These are phyloP conservation scores for Garcileccinum viscosum DNA, from an alignment of 1,284 basidiomycete genomes.

Conservation along the genomic window DNA sequence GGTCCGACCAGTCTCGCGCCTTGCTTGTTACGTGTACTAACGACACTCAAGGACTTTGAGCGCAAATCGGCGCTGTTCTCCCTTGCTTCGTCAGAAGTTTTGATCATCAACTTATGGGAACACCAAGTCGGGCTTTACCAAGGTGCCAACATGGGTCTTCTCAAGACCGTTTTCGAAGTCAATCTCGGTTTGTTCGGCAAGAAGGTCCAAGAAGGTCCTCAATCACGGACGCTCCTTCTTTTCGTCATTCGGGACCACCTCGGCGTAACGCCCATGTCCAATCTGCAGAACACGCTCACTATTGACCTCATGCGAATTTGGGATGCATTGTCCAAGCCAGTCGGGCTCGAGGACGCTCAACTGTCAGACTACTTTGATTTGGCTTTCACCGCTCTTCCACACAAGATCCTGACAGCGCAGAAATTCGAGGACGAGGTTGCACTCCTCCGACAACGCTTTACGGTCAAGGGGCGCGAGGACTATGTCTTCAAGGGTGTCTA, in stretches of 20 bases:
- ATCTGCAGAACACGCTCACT: slow-evolving; percentile 87
- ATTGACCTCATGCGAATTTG: slow-evolving; percentile 92
- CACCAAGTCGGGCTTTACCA: slow-evolving; percentile 99
- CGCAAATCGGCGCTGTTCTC: slow-evolving; percentile 98
- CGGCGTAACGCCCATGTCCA: slow-evolving; percentile 88
- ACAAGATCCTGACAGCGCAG: slow-evolving; percentile 89
- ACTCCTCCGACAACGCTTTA: slow-evolving; percentile 80
- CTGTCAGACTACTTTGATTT: slow-evolving; percentile 96
- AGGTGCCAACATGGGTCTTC: slow-evolving; percentile 98
- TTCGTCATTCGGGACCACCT: slow-evolving; percentile 99
- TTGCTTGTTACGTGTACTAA: slow-evolving; percentile 4
- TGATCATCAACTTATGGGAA: slow-evolving; percentile 98
- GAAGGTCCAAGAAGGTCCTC: slow-evolving; percentile 65
- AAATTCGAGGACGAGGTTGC: slow-evolving; percentile 87
- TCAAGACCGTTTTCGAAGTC: slow-evolving; percentile 99
- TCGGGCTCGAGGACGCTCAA: slow-evolving; percentile 81
- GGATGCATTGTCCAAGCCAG: slow-evolving; percentile 89
- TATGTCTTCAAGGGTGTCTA: slow-evolving; percentile 94
- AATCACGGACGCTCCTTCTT: slow-evolving; percentile 89
- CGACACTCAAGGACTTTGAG: slow-evolving; percentile 84
- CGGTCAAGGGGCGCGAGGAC: slow-evolving; percentile 68
- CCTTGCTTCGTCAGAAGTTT: slow-evolving; percentile 92
- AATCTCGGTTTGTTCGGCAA: slow-evolving; percentile 94
- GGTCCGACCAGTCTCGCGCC: slow-evolving; percentile 44
- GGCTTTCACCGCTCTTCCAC: slow-evolving; percentile 92